phyloP scores from a whole-genome alignment of 139 green algal species.

The Haematococcus sp. region DNA sequence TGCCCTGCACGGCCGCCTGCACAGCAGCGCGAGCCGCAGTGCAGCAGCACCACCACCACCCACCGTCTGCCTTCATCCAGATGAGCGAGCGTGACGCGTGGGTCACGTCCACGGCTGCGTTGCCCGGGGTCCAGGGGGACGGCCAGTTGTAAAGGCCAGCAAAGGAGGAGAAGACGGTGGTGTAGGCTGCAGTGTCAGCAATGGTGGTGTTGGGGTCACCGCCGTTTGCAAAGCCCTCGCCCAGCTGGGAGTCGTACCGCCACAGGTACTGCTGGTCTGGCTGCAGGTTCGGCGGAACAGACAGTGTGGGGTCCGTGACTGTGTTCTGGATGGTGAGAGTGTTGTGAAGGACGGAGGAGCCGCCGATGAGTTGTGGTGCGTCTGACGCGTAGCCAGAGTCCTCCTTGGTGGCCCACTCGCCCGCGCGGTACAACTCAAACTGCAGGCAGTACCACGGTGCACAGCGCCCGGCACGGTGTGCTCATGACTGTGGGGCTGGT shows the following conservation, averaged over 20 bases:
- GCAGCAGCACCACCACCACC: neutral
- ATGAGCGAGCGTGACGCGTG: conserved; percentile 8
- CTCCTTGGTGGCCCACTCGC: conserved; percentile 13
- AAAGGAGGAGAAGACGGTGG: neutral
- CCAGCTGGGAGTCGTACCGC: too few species aligned
- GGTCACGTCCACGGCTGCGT: conserved; percentile 10
- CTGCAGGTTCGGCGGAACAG: neutral
- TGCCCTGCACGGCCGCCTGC: too few species aligned
- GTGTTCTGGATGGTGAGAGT: conserved; percentile 7
- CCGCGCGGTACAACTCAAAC: conserved; percentile 11
- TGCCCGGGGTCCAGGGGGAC: neutral
- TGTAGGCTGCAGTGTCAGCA: neutral
- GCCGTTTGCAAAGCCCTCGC: too few species aligned
- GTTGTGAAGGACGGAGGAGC: conserved; percentile 3
- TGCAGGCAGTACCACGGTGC: neutral
- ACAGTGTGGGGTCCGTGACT: neutral
- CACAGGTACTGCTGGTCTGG: neutral
- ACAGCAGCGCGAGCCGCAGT: too few species aligned
- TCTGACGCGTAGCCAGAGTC: conserved; percentile 9
- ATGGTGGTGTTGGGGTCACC: neutral
- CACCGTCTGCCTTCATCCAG: too few species aligned
- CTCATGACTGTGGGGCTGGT: too few species aligned
- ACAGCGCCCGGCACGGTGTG: too few species aligned
- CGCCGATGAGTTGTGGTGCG: neutral
- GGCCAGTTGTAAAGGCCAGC: conserved; percentile 17